These are phyloP conservation scores for Kernera saxatilis DNA, from an alignment of 345 rosid genomes.

Conservation along the genomic window DNA sequence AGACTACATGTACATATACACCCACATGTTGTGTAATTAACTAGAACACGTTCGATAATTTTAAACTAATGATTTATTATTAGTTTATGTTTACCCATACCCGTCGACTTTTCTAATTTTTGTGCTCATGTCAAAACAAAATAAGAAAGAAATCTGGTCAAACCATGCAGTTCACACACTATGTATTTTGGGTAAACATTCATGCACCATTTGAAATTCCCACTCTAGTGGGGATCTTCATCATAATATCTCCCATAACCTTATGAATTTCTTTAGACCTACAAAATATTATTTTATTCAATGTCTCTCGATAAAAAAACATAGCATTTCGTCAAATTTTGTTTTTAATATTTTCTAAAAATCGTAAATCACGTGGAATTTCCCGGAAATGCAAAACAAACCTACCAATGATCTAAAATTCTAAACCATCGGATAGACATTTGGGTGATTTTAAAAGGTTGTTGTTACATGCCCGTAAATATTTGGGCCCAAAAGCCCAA, in stretches of 20 bases:
- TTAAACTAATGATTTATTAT: not conserved
- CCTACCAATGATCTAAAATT: not conserved
- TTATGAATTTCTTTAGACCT: not conserved
- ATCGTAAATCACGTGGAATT: not conserved
- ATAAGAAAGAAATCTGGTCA: conserved; percentile 22
- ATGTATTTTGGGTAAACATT: conserved; percentile 25
- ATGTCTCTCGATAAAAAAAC: not conserved
- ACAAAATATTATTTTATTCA: not conserved
- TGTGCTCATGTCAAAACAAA: conserved; percentile 3
- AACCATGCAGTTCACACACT: conserved; percentile 25
- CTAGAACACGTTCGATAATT: not conserved
- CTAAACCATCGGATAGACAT: not conserved
- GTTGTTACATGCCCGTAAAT: not conserved
- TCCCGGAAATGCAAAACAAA: not conserved
- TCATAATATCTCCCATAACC: conserved; percentile 32
- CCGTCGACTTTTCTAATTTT: conserved; percentile 21
- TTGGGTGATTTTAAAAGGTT: not conserved
- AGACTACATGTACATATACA: not conserved
- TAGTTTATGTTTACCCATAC: conserved; percentile 9
- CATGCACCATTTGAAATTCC: conserved; percentile 32
- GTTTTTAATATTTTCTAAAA: not conserved
- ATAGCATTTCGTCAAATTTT: not conserved
- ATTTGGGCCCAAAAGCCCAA: not conserved
- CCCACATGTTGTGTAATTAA: not conserved
- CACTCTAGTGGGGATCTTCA: conserved; percentile 30